phyloP scores from a whole-genome alignment of 1,284 basidiomycete species.

The Sutorius eximius region DNA sequence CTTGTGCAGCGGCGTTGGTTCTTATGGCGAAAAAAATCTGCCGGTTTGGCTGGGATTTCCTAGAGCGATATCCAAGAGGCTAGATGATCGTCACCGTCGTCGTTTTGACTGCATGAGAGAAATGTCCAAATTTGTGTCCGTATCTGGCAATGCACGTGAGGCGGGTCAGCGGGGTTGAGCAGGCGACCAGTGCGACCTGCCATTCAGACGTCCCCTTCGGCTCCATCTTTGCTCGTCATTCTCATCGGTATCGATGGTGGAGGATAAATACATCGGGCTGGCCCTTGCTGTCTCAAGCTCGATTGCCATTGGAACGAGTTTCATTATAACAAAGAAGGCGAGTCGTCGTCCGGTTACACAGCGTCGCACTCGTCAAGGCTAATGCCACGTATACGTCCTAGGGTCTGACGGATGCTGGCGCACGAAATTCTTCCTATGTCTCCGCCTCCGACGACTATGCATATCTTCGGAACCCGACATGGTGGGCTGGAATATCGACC shows the following conservation, averaged over 20 bases:
- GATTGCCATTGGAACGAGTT: constrained; percentile 87
- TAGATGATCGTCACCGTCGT: too few species aligned
- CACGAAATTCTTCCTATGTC: constrained; percentile 50
- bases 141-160: constrained; percentile 22
- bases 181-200: not conserved
- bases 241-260: constrained; percentile 54
- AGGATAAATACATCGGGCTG: constrained; percentile 92
- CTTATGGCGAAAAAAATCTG: too few species aligned
- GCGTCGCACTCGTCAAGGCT: constrained; percentile 7
- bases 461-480: constrained; percentile 92
- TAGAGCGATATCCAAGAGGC: too few species aligned
- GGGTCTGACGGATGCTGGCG: constrained; percentile 82
- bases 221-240: not conserved
- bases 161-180: not conserved
- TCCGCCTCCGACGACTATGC: constrained; percentile 76
- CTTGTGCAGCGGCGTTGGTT: too few species aligned
- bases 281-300: constrained; percentile 81
- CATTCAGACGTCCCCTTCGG: constrained; percentile 6
- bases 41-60: not conserved
- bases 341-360: constrained; percentile 13
- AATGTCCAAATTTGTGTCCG: constrained; percentile 12
- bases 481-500: constrained; percentile 97
- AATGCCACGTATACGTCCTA: constrained; percentile 33
- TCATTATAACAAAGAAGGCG: constrained; percentile 97
- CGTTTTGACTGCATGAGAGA: not conserved